Percentiles rank a stretch among this genome's conserved stretches.
phyloP scores from a whole-genome alignment of 2,329 filamentous ascomycete genomes.

The Chaetomium sp. region DNA sequence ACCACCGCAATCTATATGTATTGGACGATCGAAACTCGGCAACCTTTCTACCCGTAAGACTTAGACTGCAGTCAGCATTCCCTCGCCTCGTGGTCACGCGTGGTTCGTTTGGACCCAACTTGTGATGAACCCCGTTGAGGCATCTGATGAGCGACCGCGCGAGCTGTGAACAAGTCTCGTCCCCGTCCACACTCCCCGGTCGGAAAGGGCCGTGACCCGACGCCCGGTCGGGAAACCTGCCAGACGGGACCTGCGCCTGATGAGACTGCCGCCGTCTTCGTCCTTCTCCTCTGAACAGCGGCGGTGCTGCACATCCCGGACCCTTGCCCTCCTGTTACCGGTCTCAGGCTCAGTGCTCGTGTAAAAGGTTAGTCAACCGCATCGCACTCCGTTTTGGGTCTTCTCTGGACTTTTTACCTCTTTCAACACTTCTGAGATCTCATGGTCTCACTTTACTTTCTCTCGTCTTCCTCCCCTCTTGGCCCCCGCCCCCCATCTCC shows the following conservation, averaged over 20 bases:
- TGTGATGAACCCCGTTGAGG: no score
- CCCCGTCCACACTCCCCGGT: not conserved
- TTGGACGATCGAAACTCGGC: no score
- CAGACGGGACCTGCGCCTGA: not conserved
- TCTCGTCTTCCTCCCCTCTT: slow-evolving; percentile 1
- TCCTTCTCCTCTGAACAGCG: slow-evolving; percentile 14
- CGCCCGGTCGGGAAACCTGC: not conserved
- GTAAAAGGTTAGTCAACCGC: slow-evolving; percentile 17
- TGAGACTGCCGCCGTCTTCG: slow-evolving; percentile 2
- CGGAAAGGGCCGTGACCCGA: slow-evolving; percentile 5
- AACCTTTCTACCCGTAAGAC: no score
- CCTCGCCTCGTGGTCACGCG: no score
- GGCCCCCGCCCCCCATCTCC: slow-evolving; percentile 2
- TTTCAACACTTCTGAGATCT: not conserved
- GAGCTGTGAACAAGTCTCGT: no score
- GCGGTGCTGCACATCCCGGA: slow-evolving; percentile 21
- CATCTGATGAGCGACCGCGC: no score
- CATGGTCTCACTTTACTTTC: slow-evolving; percentile 7
- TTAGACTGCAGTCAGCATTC: no score
- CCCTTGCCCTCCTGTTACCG: slow-evolving; percentile 15
- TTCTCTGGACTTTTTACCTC: not conserved
- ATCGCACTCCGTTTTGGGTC: not conserved
- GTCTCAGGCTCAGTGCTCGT: slow-evolving; percentile 1
- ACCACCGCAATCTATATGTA: no score
- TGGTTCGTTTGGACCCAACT: no score